These are phyloP conservation scores for Grosmannia serpens DNA, from an alignment of 2,329 filamentous ascomycete genomes.

Conservation along the genomic window DNA sequence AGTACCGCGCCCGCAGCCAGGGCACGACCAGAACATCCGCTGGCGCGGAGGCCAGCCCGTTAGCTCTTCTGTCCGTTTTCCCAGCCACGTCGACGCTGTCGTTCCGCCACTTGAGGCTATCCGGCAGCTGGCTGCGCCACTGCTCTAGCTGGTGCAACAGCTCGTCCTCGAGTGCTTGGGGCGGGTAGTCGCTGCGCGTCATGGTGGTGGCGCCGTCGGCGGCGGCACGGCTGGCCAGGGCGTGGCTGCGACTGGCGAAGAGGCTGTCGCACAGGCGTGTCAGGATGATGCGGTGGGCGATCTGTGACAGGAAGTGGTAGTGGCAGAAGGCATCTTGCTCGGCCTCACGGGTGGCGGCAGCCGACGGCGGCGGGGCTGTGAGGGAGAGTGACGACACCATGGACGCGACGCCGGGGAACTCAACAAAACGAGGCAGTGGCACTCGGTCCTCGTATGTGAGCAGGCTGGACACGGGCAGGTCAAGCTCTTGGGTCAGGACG, in stretches of 20 bases:
- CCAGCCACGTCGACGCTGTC: background rate
- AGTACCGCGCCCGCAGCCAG: conserved; percentile 13
- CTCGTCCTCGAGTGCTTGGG: conserved; percentile 35
- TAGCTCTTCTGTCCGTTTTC: conserved; percentile 4
- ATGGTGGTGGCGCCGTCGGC: conserved; percentile 3
- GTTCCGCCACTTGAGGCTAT: conserved; percentile 8
- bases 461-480: conserved; percentile 37
- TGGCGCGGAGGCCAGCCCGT: background rate
- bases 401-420: conserved; percentile 9
- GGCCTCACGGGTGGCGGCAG: background rate
- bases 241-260: conserved; percentile 12
- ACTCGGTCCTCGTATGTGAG: conserved; percentile 38
- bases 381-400: background rate
- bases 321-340: conserved; percentile 37
- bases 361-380: background rate
- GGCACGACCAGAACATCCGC: conserved; percentile 11
- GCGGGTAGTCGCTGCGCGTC: conserved; percentile 25
- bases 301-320: conserved; percentile 45
- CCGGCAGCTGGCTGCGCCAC: conserved; percentile 39
- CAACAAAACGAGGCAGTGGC: conserved; percentile 37
- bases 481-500: conserved; percentile 41
- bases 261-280: conserved; percentile 38
- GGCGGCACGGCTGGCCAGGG: conserved; percentile 2
- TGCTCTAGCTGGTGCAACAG: conserved; percentile 43
- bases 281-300: conserved; percentile 42